phyloP scores from a whole-genome alignment of 345 rosid species.

The Corchorus olitorius region DNA sequence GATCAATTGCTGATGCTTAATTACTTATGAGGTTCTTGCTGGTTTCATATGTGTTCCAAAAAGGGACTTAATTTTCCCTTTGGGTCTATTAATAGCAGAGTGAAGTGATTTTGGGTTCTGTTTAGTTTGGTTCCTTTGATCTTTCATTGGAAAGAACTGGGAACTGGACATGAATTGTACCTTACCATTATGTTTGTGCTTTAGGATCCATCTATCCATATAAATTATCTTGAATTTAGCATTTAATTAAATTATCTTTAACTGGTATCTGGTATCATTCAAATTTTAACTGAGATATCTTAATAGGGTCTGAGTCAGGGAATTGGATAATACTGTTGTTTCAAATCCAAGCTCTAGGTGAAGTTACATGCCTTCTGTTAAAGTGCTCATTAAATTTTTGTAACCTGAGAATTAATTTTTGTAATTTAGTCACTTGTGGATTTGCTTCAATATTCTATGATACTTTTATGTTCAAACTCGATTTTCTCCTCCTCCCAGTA shows the following conservation, averaged over 20 bases:
- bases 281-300: neutral
- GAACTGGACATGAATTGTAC: neutral
- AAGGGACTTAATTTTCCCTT: neutral
- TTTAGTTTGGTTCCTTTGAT: too few species aligned
- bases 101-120: too few species aligned
- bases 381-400: neutral
- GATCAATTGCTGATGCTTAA: neutral
- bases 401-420: neutral
- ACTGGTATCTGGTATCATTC: neutral
- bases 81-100: neutral
- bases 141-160: too few species aligned
- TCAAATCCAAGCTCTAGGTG: neutral
- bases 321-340: neutral
- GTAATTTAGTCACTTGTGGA: neutral
- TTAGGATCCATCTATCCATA: neutral
- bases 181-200: neutral
- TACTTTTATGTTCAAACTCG: neutral
- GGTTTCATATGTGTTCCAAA: neutral
- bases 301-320: neutral
- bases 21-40: neutral
- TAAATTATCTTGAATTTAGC: neutral
- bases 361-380: neutral
- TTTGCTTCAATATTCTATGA: neutral
- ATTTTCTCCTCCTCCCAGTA: neutral
- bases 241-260: neutral